Conservation (phyloP, 129 eudicot species). For the Artemisia argyi region DNA sequence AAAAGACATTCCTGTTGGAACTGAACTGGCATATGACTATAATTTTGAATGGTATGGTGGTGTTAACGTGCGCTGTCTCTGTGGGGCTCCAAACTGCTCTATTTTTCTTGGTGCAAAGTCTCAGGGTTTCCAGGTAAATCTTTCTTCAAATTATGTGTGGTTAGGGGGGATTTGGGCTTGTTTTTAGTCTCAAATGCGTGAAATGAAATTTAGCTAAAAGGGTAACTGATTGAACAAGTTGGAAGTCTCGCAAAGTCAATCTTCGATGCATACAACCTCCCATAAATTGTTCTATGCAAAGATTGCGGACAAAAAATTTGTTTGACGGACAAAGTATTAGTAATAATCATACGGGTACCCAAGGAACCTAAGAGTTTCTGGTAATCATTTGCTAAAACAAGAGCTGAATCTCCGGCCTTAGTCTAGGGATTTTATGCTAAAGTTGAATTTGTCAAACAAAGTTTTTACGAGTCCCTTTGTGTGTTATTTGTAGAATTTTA, state of each 20-base stretch:
- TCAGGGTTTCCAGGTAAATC: slow-evolving; percentile 80
- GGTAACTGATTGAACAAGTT: no score
- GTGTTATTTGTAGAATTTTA: background rate
- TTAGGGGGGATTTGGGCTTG: background rate
- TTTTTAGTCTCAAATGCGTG: background rate
- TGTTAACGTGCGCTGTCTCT: slow-evolving; percentile 89
- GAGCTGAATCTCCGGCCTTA: background rate
- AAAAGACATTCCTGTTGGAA: slow-evolving; percentile 67
- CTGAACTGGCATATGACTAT: slow-evolving; percentile 86
- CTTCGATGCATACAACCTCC: no score
- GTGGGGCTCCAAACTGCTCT: slow-evolving; percentile 95
- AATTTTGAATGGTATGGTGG: slow-evolving; percentile 99
- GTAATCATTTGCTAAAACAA: no score
- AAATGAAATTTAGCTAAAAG: background rate
- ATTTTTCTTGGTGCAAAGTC: slow-evolving; percentile 96
- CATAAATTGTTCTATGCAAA: no score
- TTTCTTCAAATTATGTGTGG: background rate
- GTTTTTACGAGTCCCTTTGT: background rate
- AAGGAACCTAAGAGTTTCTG: no score
- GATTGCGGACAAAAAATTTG: no score
- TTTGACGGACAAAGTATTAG: no score
- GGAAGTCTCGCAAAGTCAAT: no score
- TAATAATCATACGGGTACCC: no score
- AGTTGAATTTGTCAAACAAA: background rate
- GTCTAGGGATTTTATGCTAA: background rate